These are phyloP conservation scores for Volvox reticuliferus DNA, from an alignment of 139 green algal species.

Conservation along the genomic window DNA sequence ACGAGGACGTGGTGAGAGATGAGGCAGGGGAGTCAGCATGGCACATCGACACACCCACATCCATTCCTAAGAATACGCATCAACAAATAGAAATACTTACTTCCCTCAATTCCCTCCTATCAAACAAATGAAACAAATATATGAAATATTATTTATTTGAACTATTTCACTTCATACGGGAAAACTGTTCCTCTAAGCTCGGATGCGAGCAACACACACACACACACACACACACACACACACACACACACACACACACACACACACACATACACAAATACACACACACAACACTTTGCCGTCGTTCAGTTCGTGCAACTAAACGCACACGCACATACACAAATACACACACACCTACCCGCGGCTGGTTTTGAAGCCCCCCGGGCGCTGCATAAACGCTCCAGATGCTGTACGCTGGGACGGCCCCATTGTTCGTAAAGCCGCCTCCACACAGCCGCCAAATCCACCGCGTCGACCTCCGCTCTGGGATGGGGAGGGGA, in stretches of 20 bases:
- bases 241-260: neutral
- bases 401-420: constrained; percentile 1
- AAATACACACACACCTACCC: neutral
- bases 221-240: neutral
- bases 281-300: neutral
- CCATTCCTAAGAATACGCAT: too few species aligned
- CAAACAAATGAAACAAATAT: too few species aligned
- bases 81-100: too few species aligned
- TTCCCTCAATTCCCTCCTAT: too few species aligned
- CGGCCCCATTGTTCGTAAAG: neutral
- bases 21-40: too few species aligned
- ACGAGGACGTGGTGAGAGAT: too few species aligned
- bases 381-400: neutral
- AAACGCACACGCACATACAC: neutral
- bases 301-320: neutral
- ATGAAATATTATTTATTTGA: too few species aligned
- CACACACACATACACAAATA: neutral
- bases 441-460: constrained; percentile 1
- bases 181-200: too few species aligned
- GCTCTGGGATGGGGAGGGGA: neutral
- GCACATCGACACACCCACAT: too few species aligned
- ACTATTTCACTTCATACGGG: too few species aligned
- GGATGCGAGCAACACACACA: too few species aligned
- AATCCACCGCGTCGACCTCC: neutral
- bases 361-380: neutral